These are phyloP conservation scores for Euryodendron excelsum DNA, from an alignment of 148 eudicot species.

Conservation along the genomic window DNA sequence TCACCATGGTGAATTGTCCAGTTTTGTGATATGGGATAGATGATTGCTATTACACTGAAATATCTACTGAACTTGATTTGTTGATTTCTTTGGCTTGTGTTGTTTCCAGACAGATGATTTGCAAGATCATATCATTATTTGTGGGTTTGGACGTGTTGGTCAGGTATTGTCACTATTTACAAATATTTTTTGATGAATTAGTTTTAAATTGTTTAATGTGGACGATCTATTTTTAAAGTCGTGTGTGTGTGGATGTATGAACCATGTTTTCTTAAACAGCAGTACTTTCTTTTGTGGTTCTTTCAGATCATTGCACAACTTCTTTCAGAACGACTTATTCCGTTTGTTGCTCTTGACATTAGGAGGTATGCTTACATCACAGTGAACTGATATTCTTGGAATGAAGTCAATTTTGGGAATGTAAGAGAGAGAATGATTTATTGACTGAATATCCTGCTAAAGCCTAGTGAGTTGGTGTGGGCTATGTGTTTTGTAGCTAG, in stretches of 20 bases:
- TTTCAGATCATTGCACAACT: conserved; percentile 92
- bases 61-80: not conserved
- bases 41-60: not conserved
- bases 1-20: not conserved
- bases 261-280: not conserved
- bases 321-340: conserved; percentile 88
- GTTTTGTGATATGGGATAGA: not conserved
- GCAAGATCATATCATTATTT: conserved; percentile 90
- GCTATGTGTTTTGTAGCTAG: not conserved
- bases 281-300: not conserved
- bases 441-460: not conserved
- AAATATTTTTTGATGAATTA: conserved; percentile 1
- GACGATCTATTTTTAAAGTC: not conserved
- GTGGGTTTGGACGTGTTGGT: conserved; percentile 98
- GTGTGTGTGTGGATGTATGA: not conserved
- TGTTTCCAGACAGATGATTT: conserved; percentile 86
- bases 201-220: not conserved
- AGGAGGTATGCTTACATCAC: conserved; percentile 51
- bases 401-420: not conserved
- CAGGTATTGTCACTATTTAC: conserved; percentile 46
- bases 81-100: conserved; percentile 15
- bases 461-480: not conserved
- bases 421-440: not conserved
- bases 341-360: conserved; percentile 96
- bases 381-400: not conserved